A percentile compares a stretch with the other conserved stretches of the same genome.
Conservation (phyloP, 257 asterid genomes). For the Ocimum tenuiflorum region DNA sequence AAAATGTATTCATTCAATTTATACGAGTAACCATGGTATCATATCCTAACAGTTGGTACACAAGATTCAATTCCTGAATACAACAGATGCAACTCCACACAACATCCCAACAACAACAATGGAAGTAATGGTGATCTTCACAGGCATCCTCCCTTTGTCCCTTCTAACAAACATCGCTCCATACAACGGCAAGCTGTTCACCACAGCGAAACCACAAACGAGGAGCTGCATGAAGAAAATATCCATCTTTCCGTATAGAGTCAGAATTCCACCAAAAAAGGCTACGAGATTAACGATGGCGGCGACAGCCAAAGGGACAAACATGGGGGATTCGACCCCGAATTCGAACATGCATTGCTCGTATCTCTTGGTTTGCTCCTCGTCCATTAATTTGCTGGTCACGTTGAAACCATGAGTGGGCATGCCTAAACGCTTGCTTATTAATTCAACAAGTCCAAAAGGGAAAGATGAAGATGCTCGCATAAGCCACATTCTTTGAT, state of each 20-base stretch:
- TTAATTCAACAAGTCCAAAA: slow-evolving; percentile 30
- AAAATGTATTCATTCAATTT: too few relatives aligned
- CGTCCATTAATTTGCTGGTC: slow-evolving; percentile 40
- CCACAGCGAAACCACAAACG: slow-evolving; percentile 46
- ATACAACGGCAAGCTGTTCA: slow-evolving; percentile 51
- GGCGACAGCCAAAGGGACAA: slow-evolving; percentile 24
- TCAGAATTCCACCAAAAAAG: slow-evolving; percentile 11
- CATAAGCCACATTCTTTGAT: slow-evolving; percentile 47
- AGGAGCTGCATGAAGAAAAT: slow-evolving; percentile 32
- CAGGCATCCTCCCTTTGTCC: slow-evolving; percentile 55
- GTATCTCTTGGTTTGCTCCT: slow-evolving; percentile 33
- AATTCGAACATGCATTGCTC: slow-evolving; percentile 35
- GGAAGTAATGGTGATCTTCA: slow-evolving; percentile 31
- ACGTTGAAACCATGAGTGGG: slow-evolving; percentile 38
- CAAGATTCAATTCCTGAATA: too few relatives aligned
- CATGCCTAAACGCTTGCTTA: slow-evolving; percentile 27
- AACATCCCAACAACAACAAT: slow-evolving; percentile 22
- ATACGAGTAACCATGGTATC: too few relatives aligned
- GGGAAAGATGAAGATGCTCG: slow-evolving; percentile 27
- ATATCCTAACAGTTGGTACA: too few relatives aligned
- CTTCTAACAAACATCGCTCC: slow-evolving; percentile 50
- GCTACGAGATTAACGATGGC: slow-evolving; percentile 30
- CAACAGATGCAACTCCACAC: neutral
- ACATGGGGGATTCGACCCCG: slow-evolving; percentile 38
- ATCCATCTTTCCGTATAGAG: slow-evolving; percentile 33